Evolutionary conservation across 2,329 filamentous ascomycete genomes (phyloP).

Genomic region (Elsinoe fawcettii): DNA sequence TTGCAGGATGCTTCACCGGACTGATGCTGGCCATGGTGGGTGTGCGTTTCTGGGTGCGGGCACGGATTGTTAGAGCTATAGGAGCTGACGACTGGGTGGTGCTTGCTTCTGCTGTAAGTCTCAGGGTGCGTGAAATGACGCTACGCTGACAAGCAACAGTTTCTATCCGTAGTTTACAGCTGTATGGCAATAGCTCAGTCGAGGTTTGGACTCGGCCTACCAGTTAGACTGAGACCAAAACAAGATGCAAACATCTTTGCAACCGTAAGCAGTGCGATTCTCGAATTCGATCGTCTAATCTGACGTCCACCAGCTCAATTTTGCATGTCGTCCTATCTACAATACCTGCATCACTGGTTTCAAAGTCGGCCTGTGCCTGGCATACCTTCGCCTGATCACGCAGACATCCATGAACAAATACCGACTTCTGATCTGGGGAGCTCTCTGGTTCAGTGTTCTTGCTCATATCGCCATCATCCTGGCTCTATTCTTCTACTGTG

Average conservation of each 20-base stretch:
- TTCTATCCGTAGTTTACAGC: not conserved
- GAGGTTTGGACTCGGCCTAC: slow-evolving; percentile 5
- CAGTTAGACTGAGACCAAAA: not conserved
- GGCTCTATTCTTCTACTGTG: not conserved
- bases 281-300: not conserved
- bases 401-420: not conserved
- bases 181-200: slow-evolving; percentile 3
- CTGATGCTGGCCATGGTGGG: not conserved
- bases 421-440: not conserved
- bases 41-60: not conserved
- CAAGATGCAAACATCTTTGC: not conserved
- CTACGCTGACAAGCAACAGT: not conserved
- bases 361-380: not conserved
- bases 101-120: not conserved
- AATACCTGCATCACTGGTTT: not conserved
- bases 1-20: not conserved
- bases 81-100: slow-evolving; percentile 6
- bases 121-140: not conserved
- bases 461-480: not conserved
- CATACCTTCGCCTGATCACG: not conserved
- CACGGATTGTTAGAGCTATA: not conserved
- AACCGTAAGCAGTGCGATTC: not conserved
- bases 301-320: not conserved
- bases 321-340: not conserved
- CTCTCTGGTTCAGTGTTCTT: not conserved